Percentiles rank a stretch among this genome's conserved stretches.
phyloP scores from a whole-genome alignment of 306 rosid species.

The Vigna hirtella region DNA sequence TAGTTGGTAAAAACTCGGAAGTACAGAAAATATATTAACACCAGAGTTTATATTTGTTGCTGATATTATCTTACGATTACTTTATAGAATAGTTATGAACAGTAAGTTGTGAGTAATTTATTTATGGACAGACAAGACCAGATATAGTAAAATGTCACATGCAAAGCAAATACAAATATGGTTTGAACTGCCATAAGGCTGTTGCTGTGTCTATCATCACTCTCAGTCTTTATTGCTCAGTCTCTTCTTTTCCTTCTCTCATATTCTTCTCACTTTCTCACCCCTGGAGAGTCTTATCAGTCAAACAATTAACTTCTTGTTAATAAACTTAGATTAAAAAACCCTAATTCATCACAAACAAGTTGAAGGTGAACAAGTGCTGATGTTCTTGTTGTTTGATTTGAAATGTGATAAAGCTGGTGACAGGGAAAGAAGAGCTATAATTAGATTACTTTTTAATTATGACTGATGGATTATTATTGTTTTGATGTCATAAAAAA shows the following conservation, averaged over 20 bases:
- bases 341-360: not conserved
- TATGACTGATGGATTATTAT: slow-evolving; percentile 28
- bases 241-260: slow-evolving; percentile 11
- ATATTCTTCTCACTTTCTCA: not conserved
- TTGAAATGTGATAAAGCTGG: not conserved
- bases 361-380: not conserved
- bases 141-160: slow-evolving; percentile 7
- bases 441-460: not conserved
- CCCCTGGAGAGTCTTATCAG: not conserved
- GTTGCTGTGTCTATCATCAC: slow-evolving; percentile 13
- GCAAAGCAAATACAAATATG: not conserved
- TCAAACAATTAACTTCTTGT: too few relatives aligned
- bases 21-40: too few relatives aligned
- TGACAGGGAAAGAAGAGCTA: not conserved
- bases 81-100: not conserved
- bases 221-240: slow-evolving; percentile 17
- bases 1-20: too few relatives aligned
- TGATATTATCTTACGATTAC: too few relatives aligned
- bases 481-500: not conserved
- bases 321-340: too few relatives aligned
- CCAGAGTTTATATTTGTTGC: too few relatives aligned
- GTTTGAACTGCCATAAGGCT: slow-evolving; percentile 7
- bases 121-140: not conserved
- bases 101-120: not conserved
- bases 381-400: not conserved